Percentiles rank a stretch among this genome's conserved stretches.
phyloP scores from a whole-genome alignment of 2,329 filamentous ascomycete species.

The Paraconiothyrium brasiliense region DNA sequence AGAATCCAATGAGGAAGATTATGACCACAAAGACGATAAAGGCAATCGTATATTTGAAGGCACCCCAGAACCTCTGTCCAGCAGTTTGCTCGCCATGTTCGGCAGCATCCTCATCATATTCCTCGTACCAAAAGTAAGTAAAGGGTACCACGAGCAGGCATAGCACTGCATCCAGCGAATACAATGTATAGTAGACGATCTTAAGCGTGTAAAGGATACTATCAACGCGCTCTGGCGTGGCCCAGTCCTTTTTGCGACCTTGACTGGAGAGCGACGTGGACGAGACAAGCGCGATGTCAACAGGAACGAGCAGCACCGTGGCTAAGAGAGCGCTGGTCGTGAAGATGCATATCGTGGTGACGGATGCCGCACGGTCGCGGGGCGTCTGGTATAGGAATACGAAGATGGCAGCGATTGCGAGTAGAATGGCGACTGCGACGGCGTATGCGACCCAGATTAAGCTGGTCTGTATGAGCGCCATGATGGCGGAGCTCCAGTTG shows the following conservation, averaged over 20 bases:
- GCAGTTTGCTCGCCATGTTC: slow-evolving; percentile 80
- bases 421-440: slow-evolving; percentile 78
- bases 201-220: slow-evolving; percentile 82
- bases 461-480: slow-evolving; percentile 82
- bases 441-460: slow-evolving; percentile 96
- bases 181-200: slow-evolving; percentile 91
- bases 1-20: slow-evolving; percentile 92
- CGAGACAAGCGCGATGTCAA: slow-evolving; percentile 94
- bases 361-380: slow-evolving; percentile 81
- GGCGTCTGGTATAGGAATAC: slow-evolving; percentile 92
- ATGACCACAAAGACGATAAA: slow-evolving; percentile 83
- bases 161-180: slow-evolving; percentile 88
- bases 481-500: slow-evolving; percentile 50
- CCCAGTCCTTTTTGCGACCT: slow-evolving; percentile 93
- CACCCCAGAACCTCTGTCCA: slow-evolving; percentile 77
- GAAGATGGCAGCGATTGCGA: slow-evolving; percentile 81
- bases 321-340: slow-evolving; percentile 88
- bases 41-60: slow-evolving; percentile 87
- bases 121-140: slow-evolving; percentile 97
- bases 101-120: slow-evolving; percentile 90
- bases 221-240: slow-evolving; percentile 80
- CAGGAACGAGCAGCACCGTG: slow-evolving; percentile 89
- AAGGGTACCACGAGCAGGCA: slow-evolving; percentile 93
- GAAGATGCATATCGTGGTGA: slow-evolving; percentile 85
- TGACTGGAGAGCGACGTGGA: slow-evolving; percentile 79